Base-by-base conservation (phyloP, 2,329 filamentous ascomycete species). In the Diaporthe citrichinensis region DNA sequence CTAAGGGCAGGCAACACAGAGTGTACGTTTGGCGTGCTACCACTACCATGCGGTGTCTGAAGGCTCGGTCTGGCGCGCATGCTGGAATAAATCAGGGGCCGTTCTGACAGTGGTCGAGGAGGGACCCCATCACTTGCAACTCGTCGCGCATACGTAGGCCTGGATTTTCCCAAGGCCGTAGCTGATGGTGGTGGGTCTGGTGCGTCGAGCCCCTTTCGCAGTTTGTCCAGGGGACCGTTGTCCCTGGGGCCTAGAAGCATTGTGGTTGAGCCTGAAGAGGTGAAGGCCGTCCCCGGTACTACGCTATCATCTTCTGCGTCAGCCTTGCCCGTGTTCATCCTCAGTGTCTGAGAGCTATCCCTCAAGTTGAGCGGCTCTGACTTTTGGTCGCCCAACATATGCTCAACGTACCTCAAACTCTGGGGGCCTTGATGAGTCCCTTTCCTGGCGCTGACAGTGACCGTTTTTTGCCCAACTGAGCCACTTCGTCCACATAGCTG, bases 21-120 rank as follows among this genome's bases (percentile, higher is more conserved):
- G 9, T 39, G 73, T 25, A 31, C 46, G 14, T 31, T 46, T 20
- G 58, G 31, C 20, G 58, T 55, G n/a, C 51, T 51, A 3, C n/a
- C 25, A 28, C 17, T 34, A 12, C 46, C 36, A 41, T 53, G 36
- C 12, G 23, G 46, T 25, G 12, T 6, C 8, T 34, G 36, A 7
- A 57, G 68, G 53, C 53, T 58, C 3, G 51, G 51, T 17, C 62
- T 74, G 17, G 69, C 12, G 36, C 36, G 51, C n/a, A 59, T 15
- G 25, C 65, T 62, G 2, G 57, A n/a, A 17, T 58, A 36, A 12
- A 77, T 73, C 39, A 77, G 20, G 17, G 76, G 73, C 6, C 76
- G 71, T 28, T 77, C 61, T 14, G 73, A 73, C 28, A 77, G 73
- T 31, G 46, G 76, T 17, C 71, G 76, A 36, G 76, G 76, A 31